Conservation (phyloP, 192 early-diverging fungal species). For the Coemansia sp. region DNA sequence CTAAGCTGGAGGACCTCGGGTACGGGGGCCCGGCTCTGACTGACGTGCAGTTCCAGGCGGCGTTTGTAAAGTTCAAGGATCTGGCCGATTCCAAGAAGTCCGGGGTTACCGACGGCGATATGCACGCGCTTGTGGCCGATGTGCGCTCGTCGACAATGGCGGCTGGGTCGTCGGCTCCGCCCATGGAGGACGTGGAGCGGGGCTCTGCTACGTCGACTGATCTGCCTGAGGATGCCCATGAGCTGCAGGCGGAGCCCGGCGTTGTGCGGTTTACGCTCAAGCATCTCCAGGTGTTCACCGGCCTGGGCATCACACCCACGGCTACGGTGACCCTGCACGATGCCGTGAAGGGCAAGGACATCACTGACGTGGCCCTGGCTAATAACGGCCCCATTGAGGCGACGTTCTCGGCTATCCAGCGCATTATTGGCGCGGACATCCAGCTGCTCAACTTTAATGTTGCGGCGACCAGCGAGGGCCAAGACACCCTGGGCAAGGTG, state of each 20-base stretch:
- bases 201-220: conserved; percentile 1
- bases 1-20: conserved; percentile 75
- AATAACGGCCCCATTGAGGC: conserved; percentile 85
- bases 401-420: conserved; percentile 86
- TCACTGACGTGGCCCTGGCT: conserved; percentile 77
- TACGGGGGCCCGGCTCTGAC: conserved; percentile 61
- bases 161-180: not conserved
- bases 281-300: conserved; percentile 77
- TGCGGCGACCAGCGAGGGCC: conserved; percentile 80
- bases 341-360: conserved; percentile 39
- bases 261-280: conserved; percentile 58
- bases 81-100: conserved; percentile 89
- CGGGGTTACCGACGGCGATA: conserved; percentile 82
- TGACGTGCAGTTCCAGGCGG: conserved; percentile 67
- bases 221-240: not conserved
- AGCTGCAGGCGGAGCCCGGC: not conserved
- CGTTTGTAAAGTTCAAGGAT: conserved; percentile 87
- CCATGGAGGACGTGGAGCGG: not conserved
- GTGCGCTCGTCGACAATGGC: conserved; percentile 54
- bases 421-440: conserved; percentile 69
- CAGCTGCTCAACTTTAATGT: conserved; percentile 84
- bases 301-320: conserved; percentile 68
- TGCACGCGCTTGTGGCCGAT: conserved; percentile 83
- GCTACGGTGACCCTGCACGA: conserved; percentile 80
- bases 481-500: conserved; percentile 86